phyloP scores from a whole-genome alignment of 139 green algal genomes.

The Monoraphidium neglectum region DNA sequence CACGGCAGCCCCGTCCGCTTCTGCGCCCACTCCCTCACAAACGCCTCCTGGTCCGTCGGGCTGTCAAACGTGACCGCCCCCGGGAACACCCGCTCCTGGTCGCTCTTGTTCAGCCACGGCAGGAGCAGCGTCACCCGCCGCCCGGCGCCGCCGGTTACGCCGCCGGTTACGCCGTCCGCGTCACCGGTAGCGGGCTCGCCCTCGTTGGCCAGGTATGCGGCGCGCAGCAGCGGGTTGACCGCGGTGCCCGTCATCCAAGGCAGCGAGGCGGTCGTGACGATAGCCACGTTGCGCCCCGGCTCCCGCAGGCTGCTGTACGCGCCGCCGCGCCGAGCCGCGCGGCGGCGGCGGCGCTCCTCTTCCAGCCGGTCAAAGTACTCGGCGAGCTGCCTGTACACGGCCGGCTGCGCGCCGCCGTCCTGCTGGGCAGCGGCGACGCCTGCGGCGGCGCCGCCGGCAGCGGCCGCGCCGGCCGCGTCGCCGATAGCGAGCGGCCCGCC shows the following conservation, averaged over 20 bases:
- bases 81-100: constrained; percentile 95
- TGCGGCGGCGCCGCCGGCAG: background rate
- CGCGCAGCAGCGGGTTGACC: constrained; percentile 97
- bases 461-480: constrained; percentile 10
- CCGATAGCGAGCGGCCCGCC: no score
- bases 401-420: background rate
- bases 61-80: constrained; percentile 85
- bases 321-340: background rate
- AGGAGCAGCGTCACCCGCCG: constrained; percentile 69
- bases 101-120: constrained; percentile 72
- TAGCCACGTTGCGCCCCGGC: constrained; percentile 83
- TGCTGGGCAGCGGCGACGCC: background rate
- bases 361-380: constrained; percentile 48
- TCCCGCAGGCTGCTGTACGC: constrained; percentile 65
- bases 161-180: background rate
- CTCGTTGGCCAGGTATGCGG: constrained; percentile 91
- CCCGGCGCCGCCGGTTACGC: background rate
- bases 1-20: constrained; percentile 88
- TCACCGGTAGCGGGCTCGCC: constrained; percentile 10
- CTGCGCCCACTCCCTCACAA: constrained; percentile 88
- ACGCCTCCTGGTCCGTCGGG: constrained; percentile 82
- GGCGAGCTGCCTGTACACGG: constrained; percentile 28
- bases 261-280: constrained; percentile 96
- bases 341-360: background rate
- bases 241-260: constrained; percentile 99